phyloP scores from a whole-genome alignment of 441 rosid species.

The Corymbia calophylla region DNA sequence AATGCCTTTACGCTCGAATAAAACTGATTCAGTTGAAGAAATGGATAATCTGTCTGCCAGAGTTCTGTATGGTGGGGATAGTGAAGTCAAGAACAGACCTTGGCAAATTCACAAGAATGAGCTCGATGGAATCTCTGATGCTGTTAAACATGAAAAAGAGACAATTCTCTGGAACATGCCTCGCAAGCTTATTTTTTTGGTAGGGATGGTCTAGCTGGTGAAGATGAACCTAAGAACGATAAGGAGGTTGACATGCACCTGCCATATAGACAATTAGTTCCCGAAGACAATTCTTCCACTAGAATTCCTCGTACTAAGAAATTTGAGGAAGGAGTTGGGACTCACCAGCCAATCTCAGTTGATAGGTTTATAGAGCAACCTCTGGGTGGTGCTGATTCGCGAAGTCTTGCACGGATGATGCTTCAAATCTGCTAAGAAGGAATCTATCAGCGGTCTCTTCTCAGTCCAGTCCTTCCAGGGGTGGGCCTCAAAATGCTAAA shows the following conservation, averaged over 20 bases:
- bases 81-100: conserved; percentile 8
- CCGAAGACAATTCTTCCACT: conserved; percentile 6
- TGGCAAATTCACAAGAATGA: conserved; percentile 2
- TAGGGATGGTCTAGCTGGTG: not conserved
- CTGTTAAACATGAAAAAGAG: conserved; percentile 12
- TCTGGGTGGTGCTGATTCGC: not conserved
- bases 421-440: not conserved
- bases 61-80: conserved; percentile 10
- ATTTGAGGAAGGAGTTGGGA: conserved; percentile 4
- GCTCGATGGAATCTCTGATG: conserved; percentile 2
- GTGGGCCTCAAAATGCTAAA: conserved; percentile 13
- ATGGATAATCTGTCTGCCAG: conserved; percentile 10
- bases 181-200: not conserved
- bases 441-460: conserved; percentile 10
- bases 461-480: conserved; percentile 9
- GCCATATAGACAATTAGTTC: conserved; percentile 1
- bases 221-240: not conserved
- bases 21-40: conserved; percentile 12
- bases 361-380: conserved; percentile 2
- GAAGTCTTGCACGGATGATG: conserved; percentile 12
- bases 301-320: not conserved
- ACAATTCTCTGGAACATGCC: conserved; percentile 9
- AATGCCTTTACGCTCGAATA: conserved; percentile 13
- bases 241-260: conserved; percentile 3
- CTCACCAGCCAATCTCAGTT: conserved; percentile 4